phyloP scores from a whole-genome alignment of 106 monocot genomes.

The Posidonia australis region DNA sequence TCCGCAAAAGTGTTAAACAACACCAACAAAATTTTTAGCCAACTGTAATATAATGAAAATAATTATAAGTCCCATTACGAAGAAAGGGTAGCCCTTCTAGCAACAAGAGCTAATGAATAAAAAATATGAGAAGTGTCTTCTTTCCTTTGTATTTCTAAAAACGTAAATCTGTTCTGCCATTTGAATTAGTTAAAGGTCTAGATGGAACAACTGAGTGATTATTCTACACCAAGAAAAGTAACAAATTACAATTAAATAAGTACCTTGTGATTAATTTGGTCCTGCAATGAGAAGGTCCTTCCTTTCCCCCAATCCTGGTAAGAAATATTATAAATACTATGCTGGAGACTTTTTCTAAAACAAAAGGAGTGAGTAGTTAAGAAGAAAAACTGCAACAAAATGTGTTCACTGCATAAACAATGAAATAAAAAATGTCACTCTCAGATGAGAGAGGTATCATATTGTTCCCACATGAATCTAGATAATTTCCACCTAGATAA shows the following conservation, averaged over 20 bases:
- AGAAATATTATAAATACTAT: neutral
- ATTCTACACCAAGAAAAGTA: neutral
- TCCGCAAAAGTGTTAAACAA: too few relatives aligned
- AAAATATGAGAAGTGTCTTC: too few relatives aligned
- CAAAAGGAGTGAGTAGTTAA: too few relatives aligned
- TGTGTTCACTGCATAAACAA: neutral
- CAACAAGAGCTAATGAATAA: too few relatives aligned
- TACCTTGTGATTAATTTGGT: conserved; percentile 25
- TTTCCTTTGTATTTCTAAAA: too few relatives aligned
- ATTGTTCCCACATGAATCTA: neutral
- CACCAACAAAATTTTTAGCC: too few relatives aligned
- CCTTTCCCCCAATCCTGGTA: conserved; percentile 14
- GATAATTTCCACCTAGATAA: neutral
- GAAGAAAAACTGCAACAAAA: neutral
- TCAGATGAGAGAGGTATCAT: neutral
- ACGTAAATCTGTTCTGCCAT: too few relatives aligned
- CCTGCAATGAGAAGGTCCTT: conserved; percentile 20
- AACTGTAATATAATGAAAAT: too few relatives aligned
- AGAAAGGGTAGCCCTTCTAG: too few relatives aligned
- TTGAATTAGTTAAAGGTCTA: too few relatives aligned
- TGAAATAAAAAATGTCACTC: neutral
- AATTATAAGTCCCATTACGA: too few relatives aligned
- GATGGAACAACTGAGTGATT: neutral
- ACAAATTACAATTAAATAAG: neutral
- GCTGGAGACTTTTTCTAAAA: too few relatives aligned